Evolutionary conservation across 1,284 basidiomycete species (phyloP), one percentile per base, ranked within the genome.

Genomic region (Peniophora sp.): DNA sequence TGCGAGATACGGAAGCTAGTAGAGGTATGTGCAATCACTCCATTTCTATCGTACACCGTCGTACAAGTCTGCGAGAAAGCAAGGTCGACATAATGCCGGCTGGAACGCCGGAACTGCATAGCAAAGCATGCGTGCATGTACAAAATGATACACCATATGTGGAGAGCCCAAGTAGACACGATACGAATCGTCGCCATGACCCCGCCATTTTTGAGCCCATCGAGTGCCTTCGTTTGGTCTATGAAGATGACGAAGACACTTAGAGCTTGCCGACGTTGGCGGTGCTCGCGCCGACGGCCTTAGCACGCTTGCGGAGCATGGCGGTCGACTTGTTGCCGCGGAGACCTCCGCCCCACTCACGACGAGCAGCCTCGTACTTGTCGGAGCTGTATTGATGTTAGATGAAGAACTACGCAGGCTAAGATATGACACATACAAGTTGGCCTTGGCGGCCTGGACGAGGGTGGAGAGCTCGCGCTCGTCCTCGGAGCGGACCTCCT

Each of bases 401-500:
- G 50, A 3, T 50, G n/a, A n/a, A n/a, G n/a, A n/a, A 36, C 5
- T 49, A 27, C 41, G 39, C 3, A 34, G 12, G 23, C 14, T 27
- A 2, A 16, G 3, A 36, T 50, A 49, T 47, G 16, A 38, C 8
- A 73, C 85, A 45, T 63, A 89, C 87, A 94, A 97, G 84, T 99
- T 99, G 61, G 93, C 91, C 81, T 98, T 98, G 65, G 92, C 86
- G 57, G 95, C 95, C 60, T 83, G 87, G 67, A 98, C 81, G 62
- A 99, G 79, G 61, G 89, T 96, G 52, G 92, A 87, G 51, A 98
- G 88, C 63, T 98, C 95, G 59, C 90, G 85, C 68, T 87, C 77
- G 75, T 98, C 96, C 75, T 97, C 96, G 65, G 85, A 89, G 72
- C 85, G 86, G 63, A 98, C 95, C 50, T 98, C 93, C 74, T 96